Base-by-base conservation (phyloP, 208 protist genomes). In the Acanthamoeba rhysodes region DNA sequence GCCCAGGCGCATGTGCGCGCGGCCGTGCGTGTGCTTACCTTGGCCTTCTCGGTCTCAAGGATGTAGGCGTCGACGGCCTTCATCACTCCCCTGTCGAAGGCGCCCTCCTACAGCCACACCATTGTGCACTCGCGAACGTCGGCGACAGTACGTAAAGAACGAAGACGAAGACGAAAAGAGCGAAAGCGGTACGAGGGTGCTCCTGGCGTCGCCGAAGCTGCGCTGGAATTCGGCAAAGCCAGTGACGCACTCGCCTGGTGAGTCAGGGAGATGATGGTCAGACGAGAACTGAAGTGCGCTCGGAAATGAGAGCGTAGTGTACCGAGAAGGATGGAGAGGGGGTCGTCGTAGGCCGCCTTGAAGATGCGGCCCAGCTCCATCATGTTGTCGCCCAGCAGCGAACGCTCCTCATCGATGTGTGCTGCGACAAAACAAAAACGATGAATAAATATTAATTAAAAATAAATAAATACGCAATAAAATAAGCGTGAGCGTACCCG, bases 311-410 rank as follows among this genome's bases (percentile, higher is more conserved):
- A 32, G 22, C 20, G 12, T 8, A 74, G 12, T 37, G 66, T 32
- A 74, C 66, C 66, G 66, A 74, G 66, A 16, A 74, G 66, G 32
- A 74, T 74, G 66, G 66, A 74, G 2, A 74, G 66, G 22, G 66
- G 66, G 4, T 74, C 66, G n/a, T 74, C 66, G 32, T 74, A 74
- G 66, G 66, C 66, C 10, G 66, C 66, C 66, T 74, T 74, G 66
- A 74, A 74, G n/a, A 74, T n/a, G 66, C 66, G 66, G 32, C 66
- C 66, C 22, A 74, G 66, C 66, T 74, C 66, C 66, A 74, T 74
- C 66, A 74, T 74, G 32, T 74, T 74, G 66, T 74, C 66, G 27
- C 66, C 66, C 66, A 74, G 32, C 12, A 74, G 66, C 27, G 66
- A 74, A 74, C 66, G 66, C 66, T 74, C 66, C 66, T 74, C 66